Conservation (phyloP, 805 yeast genomes). For the Suhomyces faveliae region DNA sequence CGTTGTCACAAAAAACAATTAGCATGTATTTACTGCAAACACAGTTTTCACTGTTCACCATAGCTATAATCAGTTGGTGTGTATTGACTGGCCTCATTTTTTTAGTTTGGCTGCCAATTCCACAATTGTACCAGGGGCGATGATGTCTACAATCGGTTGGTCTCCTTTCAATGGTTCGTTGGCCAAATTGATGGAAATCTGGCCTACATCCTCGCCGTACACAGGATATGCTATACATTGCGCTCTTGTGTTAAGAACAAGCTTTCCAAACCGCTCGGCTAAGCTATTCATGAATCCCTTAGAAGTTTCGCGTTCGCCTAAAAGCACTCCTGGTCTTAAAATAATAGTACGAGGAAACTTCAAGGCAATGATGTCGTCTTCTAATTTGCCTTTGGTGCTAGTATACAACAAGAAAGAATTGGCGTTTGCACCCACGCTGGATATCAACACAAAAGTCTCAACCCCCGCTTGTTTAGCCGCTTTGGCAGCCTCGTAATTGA, state of each 20-base stretch:
- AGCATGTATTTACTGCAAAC: not conserved
- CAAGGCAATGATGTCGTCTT: conserved; percentile 60
- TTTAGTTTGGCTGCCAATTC: conserved; percentile 13
- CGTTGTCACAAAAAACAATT: not conserved
- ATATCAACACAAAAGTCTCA: conserved; percentile 64
- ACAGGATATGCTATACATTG: conserved; percentile 38
- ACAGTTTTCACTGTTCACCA: not conserved
- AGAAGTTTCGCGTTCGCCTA: conserved; percentile 56
- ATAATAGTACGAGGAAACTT: conserved; percentile 72
- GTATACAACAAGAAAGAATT: conserved; percentile 60
- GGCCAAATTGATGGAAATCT: conserved; percentile 49
- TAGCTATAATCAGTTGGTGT: too few species aligned
- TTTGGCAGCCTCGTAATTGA: conserved; percentile 65
- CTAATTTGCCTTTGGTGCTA: conserved; percentile 73
- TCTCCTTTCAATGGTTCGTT: conserved; percentile 13
- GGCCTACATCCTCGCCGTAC: conserved; percentile 65
- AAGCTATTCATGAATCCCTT: conserved; percentile 38
- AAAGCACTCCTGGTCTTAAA: conserved; percentile 70
- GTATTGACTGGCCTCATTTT: not conserved
- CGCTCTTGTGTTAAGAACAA: conserved; percentile 16
- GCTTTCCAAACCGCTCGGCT: conserved; percentile 29
- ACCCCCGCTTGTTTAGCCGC: conserved; percentile 72
- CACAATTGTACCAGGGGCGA: conserved; percentile 20
- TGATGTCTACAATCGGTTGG: conserved; percentile 22
- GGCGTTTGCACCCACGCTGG: conserved; percentile 62